Percentiles rank a stretch among this genome's conserved stretches.
These are phyloP conservation scores for Colletotrichum gloeosporioides DNA, from an alignment of 2,329 filamentous ascomycete genomes.

Conservation along the genomic window DNA sequence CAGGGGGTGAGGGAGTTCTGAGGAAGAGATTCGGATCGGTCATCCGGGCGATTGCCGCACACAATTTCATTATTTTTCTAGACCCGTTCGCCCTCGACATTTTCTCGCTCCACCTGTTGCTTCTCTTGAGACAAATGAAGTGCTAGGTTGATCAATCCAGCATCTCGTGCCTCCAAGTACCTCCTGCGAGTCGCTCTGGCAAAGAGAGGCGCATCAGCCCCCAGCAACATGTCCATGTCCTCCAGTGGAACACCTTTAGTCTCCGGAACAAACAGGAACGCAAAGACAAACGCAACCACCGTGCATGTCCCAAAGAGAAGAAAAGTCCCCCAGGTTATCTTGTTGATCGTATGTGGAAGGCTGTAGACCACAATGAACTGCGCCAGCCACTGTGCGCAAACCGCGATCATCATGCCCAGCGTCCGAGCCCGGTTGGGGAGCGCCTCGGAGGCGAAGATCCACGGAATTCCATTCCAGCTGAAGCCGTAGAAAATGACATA, in stretches of 20 bases:
- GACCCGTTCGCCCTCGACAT: neutral
- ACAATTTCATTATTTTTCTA: neutral
- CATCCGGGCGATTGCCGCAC: neutral
- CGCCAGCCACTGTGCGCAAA: neutral
- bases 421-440: neutral
- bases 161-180: neutral
- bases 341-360: neutral
- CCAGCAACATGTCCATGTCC: neutral
- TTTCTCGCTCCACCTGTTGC: neutral
- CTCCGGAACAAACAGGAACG: neutral
- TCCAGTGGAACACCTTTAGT: neutral
- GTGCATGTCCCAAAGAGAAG: neutral
- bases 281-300: neutral
- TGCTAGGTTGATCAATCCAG: neutral
- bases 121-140: neutral
- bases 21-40: neutral
- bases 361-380: neutral
- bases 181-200: neutral
- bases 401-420: neutral
- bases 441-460: neutral
- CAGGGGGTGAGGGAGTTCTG: conserved; percentile 16
- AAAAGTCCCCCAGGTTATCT: neutral
- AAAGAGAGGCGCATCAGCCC: neutral
- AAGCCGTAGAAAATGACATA: neutral
- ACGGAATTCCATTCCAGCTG: neutral